A percentile compares a stretch with the other conserved stretches of the same genome.
phyloP scores from a whole-genome alignment of 2,329 filamentous ascomycete species.

The Trichoderma aggressivum region DNA sequence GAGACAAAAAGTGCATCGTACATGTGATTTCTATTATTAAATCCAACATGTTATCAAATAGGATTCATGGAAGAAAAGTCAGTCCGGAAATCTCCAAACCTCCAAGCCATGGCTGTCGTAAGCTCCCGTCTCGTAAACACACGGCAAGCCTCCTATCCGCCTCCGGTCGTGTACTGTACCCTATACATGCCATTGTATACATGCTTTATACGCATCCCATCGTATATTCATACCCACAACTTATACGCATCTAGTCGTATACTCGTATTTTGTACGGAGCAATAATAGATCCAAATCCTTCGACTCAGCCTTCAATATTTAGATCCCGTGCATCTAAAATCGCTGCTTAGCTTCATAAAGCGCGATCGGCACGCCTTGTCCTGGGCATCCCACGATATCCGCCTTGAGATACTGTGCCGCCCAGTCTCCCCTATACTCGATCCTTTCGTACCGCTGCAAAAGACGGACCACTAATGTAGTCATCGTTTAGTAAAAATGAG shows the following conservation, averaged over 20 bases:
- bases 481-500: neutral
- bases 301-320: neutral
- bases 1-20: neutral
- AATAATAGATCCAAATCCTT: neutral
- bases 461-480: slow-evolving; percentile 43
- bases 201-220: neutral
- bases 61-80: neutral
- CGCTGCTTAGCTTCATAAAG: slow-evolving; percentile 31
- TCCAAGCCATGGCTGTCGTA: neutral
- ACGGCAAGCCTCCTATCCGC: neutral
- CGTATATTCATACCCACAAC: neutral
- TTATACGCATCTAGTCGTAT: neutral
- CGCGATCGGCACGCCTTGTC: slow-evolving; percentile 41
- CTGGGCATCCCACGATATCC: slow-evolving; percentile 43
- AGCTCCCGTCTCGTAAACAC: neutral
- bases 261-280: neutral
- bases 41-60: neutral
- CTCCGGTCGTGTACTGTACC: neutral
- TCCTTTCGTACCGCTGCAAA: slow-evolving; percentile 56
- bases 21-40: neutral
- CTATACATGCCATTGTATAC: neutral
- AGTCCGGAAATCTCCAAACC: neutral
- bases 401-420: slow-evolving; percentile 42
- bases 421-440: slow-evolving; percentile 50
- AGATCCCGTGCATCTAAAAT: neutral